Evolutionary conservation across 2,329 filamentous ascomycete genomes (phyloP), one percentile per base, ranked within the genome.

Genomic region (Trichophyton simii): DNA sequence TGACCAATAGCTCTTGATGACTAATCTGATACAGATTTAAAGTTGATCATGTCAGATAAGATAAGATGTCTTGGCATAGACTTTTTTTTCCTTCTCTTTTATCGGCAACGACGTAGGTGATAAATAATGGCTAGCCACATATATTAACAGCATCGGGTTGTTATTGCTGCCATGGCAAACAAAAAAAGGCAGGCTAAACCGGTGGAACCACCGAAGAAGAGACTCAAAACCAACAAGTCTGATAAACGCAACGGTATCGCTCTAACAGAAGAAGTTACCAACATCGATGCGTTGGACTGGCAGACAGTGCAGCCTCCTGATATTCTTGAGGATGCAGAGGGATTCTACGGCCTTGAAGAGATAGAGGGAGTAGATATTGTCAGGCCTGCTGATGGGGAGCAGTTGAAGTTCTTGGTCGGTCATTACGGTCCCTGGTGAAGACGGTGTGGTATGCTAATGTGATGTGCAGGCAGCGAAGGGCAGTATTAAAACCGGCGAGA

Each of bases 321-420:
- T 69, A 85, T 87, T 70, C 79, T 91, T 67, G 85, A 92, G 54
- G 89, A 96, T 75, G 89, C 89, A n/a, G 91, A 95, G 65, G 94
- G 94, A 0, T 96, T 99, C 72, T 95, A 87, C 68, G 91, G 89
- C 0, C 77, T 99, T 1, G 91, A 99, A 69, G 91, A 97, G 69
- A 87, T 97, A 55, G 89, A 95, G 15, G 90, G 89, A 59, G 89
- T 99, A 1, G 88, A 96, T 34, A 80, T 99, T n/a, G 78, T 95
- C 48, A 83, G 81, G 64, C 76, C 79, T 25, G 67, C 67, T 0
- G 67, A 68, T 1, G 80, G 86, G 6, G 76, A 79, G 41, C 67
- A 73, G 42, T 60, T 79, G 46, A 70, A 72, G 61, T 79, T 77
- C 65, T 74, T 73, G 72, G 76, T 76, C 44, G 4, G 57, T 38